Percentiles rank a stretch among this genome's conserved stretches.
Evolutionary conservation across 2,329 filamentous ascomycete species (phyloP).

Genomic region (Fusarium buxicola): DNA sequence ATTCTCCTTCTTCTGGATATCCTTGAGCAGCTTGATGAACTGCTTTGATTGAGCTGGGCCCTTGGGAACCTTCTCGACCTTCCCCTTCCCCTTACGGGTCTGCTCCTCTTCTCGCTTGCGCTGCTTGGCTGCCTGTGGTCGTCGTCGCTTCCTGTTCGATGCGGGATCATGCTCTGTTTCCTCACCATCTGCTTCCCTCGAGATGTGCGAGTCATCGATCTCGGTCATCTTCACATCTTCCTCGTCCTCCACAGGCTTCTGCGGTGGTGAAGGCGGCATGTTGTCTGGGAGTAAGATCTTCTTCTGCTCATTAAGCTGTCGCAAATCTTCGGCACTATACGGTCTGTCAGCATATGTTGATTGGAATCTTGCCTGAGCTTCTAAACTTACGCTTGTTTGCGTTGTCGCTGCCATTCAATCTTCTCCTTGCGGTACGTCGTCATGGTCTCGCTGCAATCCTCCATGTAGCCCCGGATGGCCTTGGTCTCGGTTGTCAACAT

Average conservation of each 20-base stretch:
- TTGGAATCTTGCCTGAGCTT: not conserved
- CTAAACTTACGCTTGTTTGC: conserved; percentile 70
- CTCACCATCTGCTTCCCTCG: conserved; percentile 72
- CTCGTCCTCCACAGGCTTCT: conserved; percentile 61
- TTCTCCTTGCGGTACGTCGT: conserved; percentile 95
- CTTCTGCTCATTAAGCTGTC: conserved; percentile 76
- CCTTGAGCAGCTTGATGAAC: conserved; percentile 86
- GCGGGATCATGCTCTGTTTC: conserved; percentile 78
- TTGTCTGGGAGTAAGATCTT: conserved; percentile 81
- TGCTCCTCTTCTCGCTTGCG: conserved; percentile 83
- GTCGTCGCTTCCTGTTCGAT: conserved; percentile 65
- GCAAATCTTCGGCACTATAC: conserved; percentile 75
- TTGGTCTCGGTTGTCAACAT: conserved; percentile 89
- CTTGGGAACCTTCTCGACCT: conserved; percentile 70
- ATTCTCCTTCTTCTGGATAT: conserved; percentile 88
- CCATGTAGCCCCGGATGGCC: conserved; percentile 87
- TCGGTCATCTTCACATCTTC: conserved; percentile 72
- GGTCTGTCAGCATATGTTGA: conserved; percentile 8
- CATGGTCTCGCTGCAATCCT: conserved; percentile 93
- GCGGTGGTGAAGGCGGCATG: conserved; percentile 70
- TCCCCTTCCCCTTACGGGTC: conserved; percentile 65
- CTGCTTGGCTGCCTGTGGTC: conserved; percentile 71
- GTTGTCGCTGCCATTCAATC: conserved; percentile 88
- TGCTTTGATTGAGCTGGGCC: conserved; percentile 85
- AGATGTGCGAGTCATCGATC: conserved; percentile 69